A percentile compares a stretch with the other conserved stretches of the same genome.
Evolutionary conservation across 192 early-diverging fungal genomes (phyloP).

Genomic region (Entrophospora sp.): DNA sequence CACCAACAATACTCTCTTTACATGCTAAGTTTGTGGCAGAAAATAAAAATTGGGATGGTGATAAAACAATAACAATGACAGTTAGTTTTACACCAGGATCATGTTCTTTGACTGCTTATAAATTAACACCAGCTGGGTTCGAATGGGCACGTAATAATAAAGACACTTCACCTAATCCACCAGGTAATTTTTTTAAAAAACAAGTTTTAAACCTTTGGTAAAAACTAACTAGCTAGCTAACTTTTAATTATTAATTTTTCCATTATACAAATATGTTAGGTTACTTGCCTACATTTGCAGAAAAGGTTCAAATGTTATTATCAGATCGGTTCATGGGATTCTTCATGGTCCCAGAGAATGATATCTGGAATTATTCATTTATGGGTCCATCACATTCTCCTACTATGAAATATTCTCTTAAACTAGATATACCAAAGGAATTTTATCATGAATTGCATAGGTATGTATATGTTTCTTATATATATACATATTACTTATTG

Average conservation of each 20-base stretch:
- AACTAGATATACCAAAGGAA: constrained; percentile 87
- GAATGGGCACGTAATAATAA: constrained; percentile 96
- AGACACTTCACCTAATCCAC: constrained; percentile 76
- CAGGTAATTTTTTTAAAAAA: constrained; percentile 11
- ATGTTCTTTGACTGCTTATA: constrained; percentile 90
- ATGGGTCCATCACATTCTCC: constrained; percentile 90
- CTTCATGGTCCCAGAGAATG: constrained; percentile 96
- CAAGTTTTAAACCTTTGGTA: neutral
- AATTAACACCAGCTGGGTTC: constrained; percentile 90
- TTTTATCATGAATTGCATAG: constrained; percentile 95
- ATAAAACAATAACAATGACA: constrained; percentile 84
- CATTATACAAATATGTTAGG: constrained; percentile 32
- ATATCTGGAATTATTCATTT: constrained; percentile 98
- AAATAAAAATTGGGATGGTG: constrained; percentile 88
- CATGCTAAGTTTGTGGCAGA: constrained; percentile 88
- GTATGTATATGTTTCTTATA: neutral
- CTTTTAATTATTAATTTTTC: neutral
- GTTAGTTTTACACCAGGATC: constrained; percentile 98
- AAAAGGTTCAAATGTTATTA: constrained; percentile 95
- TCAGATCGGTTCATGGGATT: constrained; percentile 94
- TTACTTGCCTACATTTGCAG: constrained; percentile 80
- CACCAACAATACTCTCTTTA: constrained; percentile 83
- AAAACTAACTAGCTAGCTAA: too few species aligned
- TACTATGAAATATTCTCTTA: constrained; percentile 87
- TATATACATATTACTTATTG: neutral